Percentiles rank a stretch among this genome's conserved stretches.
Conservation (phyloP, 768 basidiomycete species). For the Tulasnella calospora region DNA sequence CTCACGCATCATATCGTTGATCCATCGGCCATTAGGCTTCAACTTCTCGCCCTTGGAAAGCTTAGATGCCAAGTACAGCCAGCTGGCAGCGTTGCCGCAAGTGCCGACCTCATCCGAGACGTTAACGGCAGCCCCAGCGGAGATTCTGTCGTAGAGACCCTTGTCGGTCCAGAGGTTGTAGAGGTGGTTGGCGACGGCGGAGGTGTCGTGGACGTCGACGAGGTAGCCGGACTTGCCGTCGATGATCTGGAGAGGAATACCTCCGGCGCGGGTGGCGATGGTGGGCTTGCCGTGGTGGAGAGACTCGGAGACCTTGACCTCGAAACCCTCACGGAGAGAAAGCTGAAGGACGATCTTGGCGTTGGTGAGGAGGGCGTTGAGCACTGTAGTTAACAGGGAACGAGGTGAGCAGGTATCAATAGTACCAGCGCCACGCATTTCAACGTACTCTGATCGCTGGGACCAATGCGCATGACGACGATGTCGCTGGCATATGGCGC, state of each 20-base stretch:
- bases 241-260: conserved; percentile 83
- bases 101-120: conserved; percentile 72
- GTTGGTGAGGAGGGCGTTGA: conserved; percentile 86
- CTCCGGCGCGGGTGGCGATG: conserved; percentile 74
- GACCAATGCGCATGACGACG: conserved; percentile 72
- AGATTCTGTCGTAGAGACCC: conserved; percentile 47
- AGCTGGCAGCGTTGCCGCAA: conserved; percentile 67
- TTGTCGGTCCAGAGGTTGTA: conserved; percentile 74
- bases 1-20: conserved; percentile 72
- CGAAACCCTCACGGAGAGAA: conserved; percentile 91
- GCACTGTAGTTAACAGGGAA: conserved; percentile 46
- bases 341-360: conserved; percentile 86
- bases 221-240: conserved; percentile 86
- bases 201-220: conserved; percentile 70
- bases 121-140: conserved; percentile 64
- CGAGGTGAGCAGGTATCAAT: conserved; percentile 14
- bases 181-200: conserved; percentile 67
- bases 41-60: conserved; percentile 69
- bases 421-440: not conserved
- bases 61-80: conserved; percentile 74
- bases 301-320: conserved; percentile 96
- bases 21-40: conserved; percentile 75
- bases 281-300: conserved; percentile 84
- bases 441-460: conserved; percentile 73
- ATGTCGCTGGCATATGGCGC: conserved; percentile 41